Evolutionary conservation across 257 asterid genomes (phyloP), one percentile per base, ranked within the genome.

Genomic region (Solanum neorickii): DNA sequence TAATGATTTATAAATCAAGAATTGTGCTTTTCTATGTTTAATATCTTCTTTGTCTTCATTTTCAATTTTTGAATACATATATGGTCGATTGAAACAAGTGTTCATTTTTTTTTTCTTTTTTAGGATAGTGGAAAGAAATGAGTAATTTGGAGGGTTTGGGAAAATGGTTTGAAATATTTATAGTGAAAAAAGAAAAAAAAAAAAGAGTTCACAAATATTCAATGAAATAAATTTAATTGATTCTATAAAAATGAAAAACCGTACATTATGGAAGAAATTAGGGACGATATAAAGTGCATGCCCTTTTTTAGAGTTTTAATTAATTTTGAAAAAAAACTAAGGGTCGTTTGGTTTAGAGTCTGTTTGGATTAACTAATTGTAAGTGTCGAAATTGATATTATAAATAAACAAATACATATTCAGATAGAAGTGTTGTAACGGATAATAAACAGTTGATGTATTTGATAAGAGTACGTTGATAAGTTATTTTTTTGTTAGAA

Each of bases 1-100:
- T 89, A 96, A 29, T 21, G 92, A 83, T 89, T 93, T 94, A 92
- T 94, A 93, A 27, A 96, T 96, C 95, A 96, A 90, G 93, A 94
- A 96, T 83, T 95, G 98, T 5, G 99, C 95, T 73, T 52, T 77
- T 59, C 98, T 84, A 74, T 92, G 95, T 87, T 75, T 84, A 33
- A 66, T 49, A 9, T 95, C 99, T 13, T 95, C 98, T 1, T 88
- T 88, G 60, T 93, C 99, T 84, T 93, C 96, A 2, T 31, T 90
- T 21, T 91, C 93, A 29, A 95, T 82, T 91, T 88, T 96, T 27
- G 95, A 87, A 88, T 96, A 95, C 2, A 78, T 90, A 88, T 87
- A 84, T 70, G 87, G 8, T 87, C 84, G 66, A 75, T 85, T 88
- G 13, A 77, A 33, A 78, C 91, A 15, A 86, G 75, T 85, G 93